phyloP scores from a whole-genome alignment of 768 basidiomycete genomes.

The Roridomyces roridus region DNA sequence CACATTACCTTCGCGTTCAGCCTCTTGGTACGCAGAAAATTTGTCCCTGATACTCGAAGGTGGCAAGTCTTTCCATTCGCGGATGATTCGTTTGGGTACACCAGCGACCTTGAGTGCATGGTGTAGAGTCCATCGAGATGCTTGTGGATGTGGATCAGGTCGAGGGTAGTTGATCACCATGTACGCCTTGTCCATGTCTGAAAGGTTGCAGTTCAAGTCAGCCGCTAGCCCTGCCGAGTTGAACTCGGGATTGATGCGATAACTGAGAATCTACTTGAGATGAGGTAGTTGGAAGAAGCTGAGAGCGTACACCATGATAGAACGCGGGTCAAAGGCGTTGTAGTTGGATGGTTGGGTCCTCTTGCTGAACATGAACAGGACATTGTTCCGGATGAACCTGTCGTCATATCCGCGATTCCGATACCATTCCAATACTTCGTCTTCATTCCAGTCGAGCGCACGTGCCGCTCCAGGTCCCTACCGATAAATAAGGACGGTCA shows the following conservation, averaged over 20 bases:
- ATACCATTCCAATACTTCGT: conserved; percentile 1
- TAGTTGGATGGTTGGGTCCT: conserved; percentile 4
- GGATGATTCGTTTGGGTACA: too few relatives aligned
- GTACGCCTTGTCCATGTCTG: conserved; percentile 13
- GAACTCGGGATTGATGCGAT: background rate
- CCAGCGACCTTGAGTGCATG: conserved; percentile 6
- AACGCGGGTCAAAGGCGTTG: background rate
- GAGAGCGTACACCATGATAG: conserved; percentile 15
- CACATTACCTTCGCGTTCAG: too few relatives aligned
- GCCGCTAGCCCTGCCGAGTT: background rate
- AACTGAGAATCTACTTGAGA: background rate
- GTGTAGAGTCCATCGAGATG: conserved; percentile 13
- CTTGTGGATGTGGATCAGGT: background rate
- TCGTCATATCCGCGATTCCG: background rate
- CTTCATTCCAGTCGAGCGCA: background rate
- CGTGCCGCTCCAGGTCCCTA: conserved; percentile 15
- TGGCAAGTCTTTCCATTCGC: too few relatives aligned
- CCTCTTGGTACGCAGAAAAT: too few relatives aligned
- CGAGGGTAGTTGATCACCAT: conserved; percentile 16
- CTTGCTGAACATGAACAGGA: conserved; percentile 1
- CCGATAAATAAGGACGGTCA: background rate
- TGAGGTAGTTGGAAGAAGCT: background rate
- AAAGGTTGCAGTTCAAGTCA: conserved; percentile 4
- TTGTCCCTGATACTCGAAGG: too few relatives aligned
- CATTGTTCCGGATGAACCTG: background rate